Percentiles rank a stretch among this genome's conserved stretches.
These are phyloP conservation scores for Kurtzmaniella quercitrusa DNA, from an alignment of 1,139 yeast species.

Conservation along the genomic window DNA sequence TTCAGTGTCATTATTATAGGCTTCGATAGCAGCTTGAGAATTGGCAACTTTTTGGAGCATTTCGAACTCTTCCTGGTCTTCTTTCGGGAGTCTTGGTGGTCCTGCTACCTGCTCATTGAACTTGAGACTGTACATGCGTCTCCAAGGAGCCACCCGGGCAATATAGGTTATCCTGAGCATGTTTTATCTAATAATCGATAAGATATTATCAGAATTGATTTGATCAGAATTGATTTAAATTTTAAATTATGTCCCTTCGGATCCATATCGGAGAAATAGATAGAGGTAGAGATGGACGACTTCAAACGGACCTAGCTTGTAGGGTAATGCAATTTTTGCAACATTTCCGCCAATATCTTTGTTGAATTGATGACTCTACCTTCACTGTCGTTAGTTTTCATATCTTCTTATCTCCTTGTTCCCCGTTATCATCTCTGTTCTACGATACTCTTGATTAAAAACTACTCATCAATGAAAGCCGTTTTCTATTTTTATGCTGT, in stretches of 20 bases:
- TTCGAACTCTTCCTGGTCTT: conserved; percentile 93
- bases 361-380: too few species aligned
- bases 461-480: too few species aligned
- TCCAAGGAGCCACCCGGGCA: neutral
- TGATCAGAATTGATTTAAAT: neutral
- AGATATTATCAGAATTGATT: neutral
- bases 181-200: too few species aligned
- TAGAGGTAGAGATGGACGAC: neutral
- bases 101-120: conserved; percentile 6
- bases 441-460: too few species aligned
- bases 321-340: too few species aligned
- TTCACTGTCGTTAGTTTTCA: too few species aligned
- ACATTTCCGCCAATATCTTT: too few species aligned
- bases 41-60: conserved; percentile 75
- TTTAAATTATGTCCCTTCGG: neutral
- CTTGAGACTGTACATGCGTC: conserved; percentile 3
- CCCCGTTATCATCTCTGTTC: too few species aligned
- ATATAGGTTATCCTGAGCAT: neutral
- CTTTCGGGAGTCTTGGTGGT: conserved; percentile 81
- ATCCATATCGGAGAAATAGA: neutral
- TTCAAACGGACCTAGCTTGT: too few species aligned
- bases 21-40: conserved; percentile 76
- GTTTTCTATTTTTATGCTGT: neutral
- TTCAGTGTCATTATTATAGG: conserved; percentile 40
- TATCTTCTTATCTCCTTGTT: too few species aligned